Conservation (phyloP, 805 yeast genomes). For the Zygoascus ofunaensis region DNA sequence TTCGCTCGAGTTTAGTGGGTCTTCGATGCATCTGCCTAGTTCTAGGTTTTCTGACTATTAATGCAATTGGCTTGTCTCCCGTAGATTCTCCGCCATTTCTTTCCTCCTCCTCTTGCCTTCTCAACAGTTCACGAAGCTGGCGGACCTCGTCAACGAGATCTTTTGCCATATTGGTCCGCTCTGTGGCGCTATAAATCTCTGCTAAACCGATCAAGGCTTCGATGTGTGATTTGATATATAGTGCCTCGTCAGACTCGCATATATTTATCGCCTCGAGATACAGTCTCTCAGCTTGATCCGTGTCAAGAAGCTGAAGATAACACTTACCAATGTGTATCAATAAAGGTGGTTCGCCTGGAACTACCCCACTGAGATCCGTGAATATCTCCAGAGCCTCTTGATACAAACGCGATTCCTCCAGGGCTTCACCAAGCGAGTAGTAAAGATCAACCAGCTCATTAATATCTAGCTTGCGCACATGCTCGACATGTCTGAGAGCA, state of each 20-base stretch:
- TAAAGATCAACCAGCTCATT: constrained; percentile 63
- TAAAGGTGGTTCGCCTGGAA: constrained; percentile 26
- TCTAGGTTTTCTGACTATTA: constrained; percentile 2
- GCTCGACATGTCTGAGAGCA: constrained; percentile 60
- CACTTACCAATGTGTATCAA: constrained; percentile 65
- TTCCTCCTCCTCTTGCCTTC: constrained; percentile 1
- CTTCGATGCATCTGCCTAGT: constrained; percentile 4
- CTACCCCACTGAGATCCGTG: constrained; percentile 9
- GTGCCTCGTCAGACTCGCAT: constrained; percentile 18
- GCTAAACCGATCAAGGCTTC: constrained; percentile 73
- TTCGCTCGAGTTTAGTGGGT: constrained; percentile 36
- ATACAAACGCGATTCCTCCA: constrained; percentile 59
- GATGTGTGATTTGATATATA: constrained; percentile 47
- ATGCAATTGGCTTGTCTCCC: background rate
- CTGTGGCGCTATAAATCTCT: constrained; percentile 54
- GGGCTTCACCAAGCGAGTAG: constrained; percentile 63
- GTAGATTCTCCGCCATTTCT: background rate
- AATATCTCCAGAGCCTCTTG: constrained; percentile 70
- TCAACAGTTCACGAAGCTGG: constrained; percentile 13
- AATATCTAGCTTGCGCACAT: constrained; percentile 47
- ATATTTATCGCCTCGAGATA: constrained; percentile 15
- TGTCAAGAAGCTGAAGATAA: constrained; percentile 50
- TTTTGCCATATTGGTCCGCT: constrained; percentile 25
- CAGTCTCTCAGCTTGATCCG: constrained; percentile 24
- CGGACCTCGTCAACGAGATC: constrained; percentile 24